phyloP scores from a whole-genome alignment of 345 rosid species.

The Ricinus communis region DNA sequence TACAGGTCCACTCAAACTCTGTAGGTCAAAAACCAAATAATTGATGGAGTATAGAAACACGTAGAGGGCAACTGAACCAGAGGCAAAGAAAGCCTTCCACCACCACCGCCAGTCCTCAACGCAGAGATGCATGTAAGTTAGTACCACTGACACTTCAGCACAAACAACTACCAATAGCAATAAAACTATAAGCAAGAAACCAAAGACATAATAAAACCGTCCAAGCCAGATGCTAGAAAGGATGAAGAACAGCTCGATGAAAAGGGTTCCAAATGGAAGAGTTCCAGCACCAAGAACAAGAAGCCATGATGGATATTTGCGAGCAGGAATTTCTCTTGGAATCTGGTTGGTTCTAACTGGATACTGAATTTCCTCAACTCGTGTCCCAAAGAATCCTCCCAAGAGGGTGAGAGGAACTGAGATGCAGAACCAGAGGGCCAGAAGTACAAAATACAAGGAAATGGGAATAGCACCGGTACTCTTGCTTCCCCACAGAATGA shows the following conservation, averaged over 20 bases:
- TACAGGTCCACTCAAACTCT: constrained; percentile 77
- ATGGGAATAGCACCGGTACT: constrained; percentile 83
- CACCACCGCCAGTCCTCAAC: constrained; percentile 93
- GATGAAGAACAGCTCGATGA: constrained; percentile 78
- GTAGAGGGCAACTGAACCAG: constrained; percentile 79
- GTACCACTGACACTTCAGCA: constrained; percentile 78
- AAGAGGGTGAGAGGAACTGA: constrained; percentile 76
- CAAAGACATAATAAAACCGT: constrained; percentile 74
- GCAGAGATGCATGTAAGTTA: constrained; percentile 83
- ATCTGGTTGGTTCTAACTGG: constrained; percentile 78
- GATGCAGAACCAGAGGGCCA: constrained; percentile 81
- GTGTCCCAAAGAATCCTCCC: constrained; percentile 73
- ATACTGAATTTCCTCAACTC: constrained; percentile 59
- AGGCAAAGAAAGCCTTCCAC: constrained; percentile 89
- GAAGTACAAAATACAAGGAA: constrained; percentile 62
- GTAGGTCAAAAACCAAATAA: constrained; percentile 74
- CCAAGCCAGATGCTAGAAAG: constrained; percentile 89
- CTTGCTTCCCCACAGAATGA: constrained; percentile 73
- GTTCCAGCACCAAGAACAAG: constrained; percentile 89
- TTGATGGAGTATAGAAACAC: constrained; percentile 75
- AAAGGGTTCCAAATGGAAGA: constrained; percentile 76
- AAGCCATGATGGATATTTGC: constrained; percentile 83
- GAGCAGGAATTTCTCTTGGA: constrained; percentile 81
- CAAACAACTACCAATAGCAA: constrained; percentile 62
- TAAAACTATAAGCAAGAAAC: constrained; percentile 72